phyloP scores from a whole-genome alignment of 352 stramenopile species.

The Pythium periplocum region DNA sequence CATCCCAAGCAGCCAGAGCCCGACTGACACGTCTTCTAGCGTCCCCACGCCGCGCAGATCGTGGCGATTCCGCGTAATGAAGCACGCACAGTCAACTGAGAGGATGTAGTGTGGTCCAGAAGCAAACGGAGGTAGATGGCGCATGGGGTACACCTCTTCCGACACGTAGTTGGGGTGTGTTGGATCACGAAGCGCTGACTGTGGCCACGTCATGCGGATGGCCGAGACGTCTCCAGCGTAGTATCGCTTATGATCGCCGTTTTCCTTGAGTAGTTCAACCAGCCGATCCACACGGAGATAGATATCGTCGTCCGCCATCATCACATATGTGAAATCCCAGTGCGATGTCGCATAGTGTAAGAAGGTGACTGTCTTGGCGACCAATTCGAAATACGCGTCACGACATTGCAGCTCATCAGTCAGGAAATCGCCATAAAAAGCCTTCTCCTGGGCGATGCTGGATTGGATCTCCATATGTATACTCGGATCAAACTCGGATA shows the following conservation, averaged over 20 bases:
- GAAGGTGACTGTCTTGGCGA: slow-evolving; percentile 58
- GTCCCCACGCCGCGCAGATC: slow-evolving; percentile 11
- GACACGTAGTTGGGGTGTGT: slow-evolving; percentile 6
- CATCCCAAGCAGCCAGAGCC: slow-evolving; percentile 44
- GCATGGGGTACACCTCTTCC: slow-evolving; percentile 20
- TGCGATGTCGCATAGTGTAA: slow-evolving; percentile 9
- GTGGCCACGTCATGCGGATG: slow-evolving; percentile 11
- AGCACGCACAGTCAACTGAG: slow-evolving; percentile 22
- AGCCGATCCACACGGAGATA: slow-evolving; percentile 12
- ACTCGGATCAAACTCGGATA: not conserved
- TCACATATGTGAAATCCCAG: slow-evolving; percentile 23
- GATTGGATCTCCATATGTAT: not conserved
- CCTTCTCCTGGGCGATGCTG: slow-evolving; percentile 21
- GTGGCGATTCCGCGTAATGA: slow-evolving; percentile 17
- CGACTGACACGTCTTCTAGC: slow-evolving; percentile 56
- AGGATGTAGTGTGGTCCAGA: slow-evolving; percentile 35
- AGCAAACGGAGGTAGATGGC: slow-evolving; percentile 26
- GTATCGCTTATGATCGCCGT: slow-evolving; percentile 5
- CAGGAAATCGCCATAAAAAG: slow-evolving; percentile 35
- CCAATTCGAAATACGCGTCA: slow-evolving; percentile 42
- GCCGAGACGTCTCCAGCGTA: slow-evolving; percentile 38
- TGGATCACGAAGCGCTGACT: slow-evolving; percentile 1
- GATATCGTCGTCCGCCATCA: slow-evolving; percentile 65
- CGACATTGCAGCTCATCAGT: slow-evolving; percentile 40
- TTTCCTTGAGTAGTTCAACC: not conserved